Evolutionary conservation across 2,329 filamentous ascomycete genomes (phyloP).

Genomic region (Hymenoscyphus fraxineus): DNA sequence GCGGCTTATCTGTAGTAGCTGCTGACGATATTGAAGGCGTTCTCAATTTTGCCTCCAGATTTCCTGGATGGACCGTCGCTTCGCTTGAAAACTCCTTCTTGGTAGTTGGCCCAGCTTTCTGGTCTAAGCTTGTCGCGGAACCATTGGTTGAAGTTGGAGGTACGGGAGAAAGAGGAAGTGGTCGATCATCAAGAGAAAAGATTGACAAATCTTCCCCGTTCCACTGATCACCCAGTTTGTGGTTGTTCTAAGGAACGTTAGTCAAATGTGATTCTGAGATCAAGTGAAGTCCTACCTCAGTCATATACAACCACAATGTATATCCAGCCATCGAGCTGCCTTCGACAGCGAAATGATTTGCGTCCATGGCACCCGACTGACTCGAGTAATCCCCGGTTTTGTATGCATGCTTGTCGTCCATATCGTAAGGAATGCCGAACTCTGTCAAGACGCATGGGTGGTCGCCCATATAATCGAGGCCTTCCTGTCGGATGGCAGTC

Average conservation of each 20-base stretch:
- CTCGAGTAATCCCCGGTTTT: constrained; percentile 93
- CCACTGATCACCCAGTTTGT: constrained; percentile 89
- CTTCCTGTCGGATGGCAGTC: constrained; percentile 77
- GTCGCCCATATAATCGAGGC: constrained; percentile 79
- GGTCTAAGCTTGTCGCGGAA: constrained; percentile 46
- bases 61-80: constrained; percentile 65
- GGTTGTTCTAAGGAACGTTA: constrained; percentile 62
- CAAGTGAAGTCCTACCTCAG: constrained; percentile 49
- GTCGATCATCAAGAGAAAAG: constrained; percentile 76
- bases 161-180: constrained; percentile 50
- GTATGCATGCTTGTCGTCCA: constrained; percentile 96
- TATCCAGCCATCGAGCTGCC: constrained; percentile 80
- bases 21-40: constrained; percentile 62
- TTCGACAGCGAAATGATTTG: constrained; percentile 91
- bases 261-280: constrained; percentile 8
- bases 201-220: constrained; percentile 97
- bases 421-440: constrained; percentile 97
- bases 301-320: constrained; percentile 83
- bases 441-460: constrained; percentile 90
- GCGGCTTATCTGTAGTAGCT: constrained; percentile 44
- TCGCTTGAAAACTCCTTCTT: constrained; percentile 48
- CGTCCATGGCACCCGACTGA: constrained; percentile 88
- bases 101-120: constrained; percentile 37
- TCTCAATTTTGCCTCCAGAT: constrained; percentile 69
- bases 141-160: constrained; percentile 42